Conservation (phyloP, 2,329 filamentous ascomycete genomes). For the Eutypa lata region DNA sequence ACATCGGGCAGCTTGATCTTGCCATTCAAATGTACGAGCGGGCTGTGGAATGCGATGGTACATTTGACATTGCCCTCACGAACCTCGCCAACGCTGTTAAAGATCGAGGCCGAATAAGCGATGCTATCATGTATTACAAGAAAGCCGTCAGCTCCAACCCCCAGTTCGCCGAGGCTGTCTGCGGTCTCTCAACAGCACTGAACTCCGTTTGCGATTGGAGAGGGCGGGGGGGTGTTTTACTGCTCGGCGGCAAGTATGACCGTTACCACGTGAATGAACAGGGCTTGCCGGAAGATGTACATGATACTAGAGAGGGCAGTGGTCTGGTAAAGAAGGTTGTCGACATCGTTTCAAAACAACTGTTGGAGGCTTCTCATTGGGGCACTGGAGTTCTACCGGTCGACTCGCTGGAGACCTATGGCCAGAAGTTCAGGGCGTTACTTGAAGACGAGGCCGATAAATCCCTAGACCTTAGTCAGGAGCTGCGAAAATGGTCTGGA, state of each 20-base stretch:
- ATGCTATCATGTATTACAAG: slow-evolving; percentile 89
- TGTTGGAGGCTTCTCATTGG: slow-evolving; percentile 83
- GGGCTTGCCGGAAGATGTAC: slow-evolving; percentile 78
- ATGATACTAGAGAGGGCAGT: slow-evolving; percentile 55
- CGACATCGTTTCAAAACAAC: slow-evolving; percentile 84
- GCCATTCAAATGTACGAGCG: slow-evolving; percentile 98
- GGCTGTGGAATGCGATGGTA: slow-evolving; percentile 86
- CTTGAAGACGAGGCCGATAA: slow-evolving; percentile 31
- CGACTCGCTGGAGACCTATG: slow-evolving; percentile 48
- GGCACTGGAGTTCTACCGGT: slow-evolving; percentile 68
- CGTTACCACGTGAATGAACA: slow-evolving; percentile 89
- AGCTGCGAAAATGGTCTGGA: slow-evolving; percentile 62
- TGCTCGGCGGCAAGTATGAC: slow-evolving; percentile 72
- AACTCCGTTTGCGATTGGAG: slow-evolving; percentile 97
- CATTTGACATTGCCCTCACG: slow-evolving; percentile 93
- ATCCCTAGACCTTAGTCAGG: slow-evolving; percentile 35
- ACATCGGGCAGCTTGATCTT: slow-evolving; percentile 86
- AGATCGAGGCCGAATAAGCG: slow-evolving; percentile 86
- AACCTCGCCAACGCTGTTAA: slow-evolving; percentile 98
- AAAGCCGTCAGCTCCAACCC: slow-evolving; percentile 89
- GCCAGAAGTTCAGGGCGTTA: slow-evolving; percentile 41
- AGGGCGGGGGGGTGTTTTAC: slow-evolving; percentile 79
- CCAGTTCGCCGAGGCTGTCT: slow-evolving; percentile 94
- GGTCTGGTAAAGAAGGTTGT: slow-evolving; percentile 91
- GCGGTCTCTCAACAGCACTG: slow-evolving; percentile 87